Evolutionary conservation across 768 basidiomycete genomes (phyloP), one percentile per base, ranked within the genome.

Genomic region (Mycena galericulata): DNA sequence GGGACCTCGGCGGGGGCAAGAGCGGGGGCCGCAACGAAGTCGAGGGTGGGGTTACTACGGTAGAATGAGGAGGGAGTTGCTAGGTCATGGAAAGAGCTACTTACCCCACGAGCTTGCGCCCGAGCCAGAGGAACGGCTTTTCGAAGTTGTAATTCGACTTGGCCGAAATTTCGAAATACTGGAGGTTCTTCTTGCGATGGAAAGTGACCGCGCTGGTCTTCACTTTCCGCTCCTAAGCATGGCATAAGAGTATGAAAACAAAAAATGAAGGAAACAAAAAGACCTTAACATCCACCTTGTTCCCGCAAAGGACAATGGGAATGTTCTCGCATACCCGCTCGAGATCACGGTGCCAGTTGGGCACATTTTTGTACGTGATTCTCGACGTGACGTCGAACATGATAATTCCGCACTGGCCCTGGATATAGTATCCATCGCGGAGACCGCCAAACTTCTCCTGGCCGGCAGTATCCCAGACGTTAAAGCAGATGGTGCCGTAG

Each of bases 61-160:
- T 29, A 54, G 26, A 55, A 64, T 67, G 12, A 64, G 59, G 29
- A 51, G 12, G n/a, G 14, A 69, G 43, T 24, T 15, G 36, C 22
- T 14, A 4, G 22, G 27, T 34, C 1, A 27, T 12, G 6, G 6
- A 22, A 32, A 45, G 65, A 8, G 62, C 6, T 24, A 86, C 94
- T 69, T 75, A 96, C 95, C 96, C 97, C 72, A 97, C 97, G 70
- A 99, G 88, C 85, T 99, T 99, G 85, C 96, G 90, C 66, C 95
- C 97, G 79, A 99, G 88, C 98, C 98, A 99, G 71, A 99, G 88
- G 95, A 99, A 99, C 55, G 98, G 98, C 81, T 98, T 98, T 84
- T 99, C 98, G 78, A 99, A 99, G 87, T 99, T 99, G 83, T 99
- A 99, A 88, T 99, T 99, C 50, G 97, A 98, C 84, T 99, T 99